Base-by-base conservation (phyloP, 176 grass and related monocot species). In the Eragrostis nindensis region DNA sequence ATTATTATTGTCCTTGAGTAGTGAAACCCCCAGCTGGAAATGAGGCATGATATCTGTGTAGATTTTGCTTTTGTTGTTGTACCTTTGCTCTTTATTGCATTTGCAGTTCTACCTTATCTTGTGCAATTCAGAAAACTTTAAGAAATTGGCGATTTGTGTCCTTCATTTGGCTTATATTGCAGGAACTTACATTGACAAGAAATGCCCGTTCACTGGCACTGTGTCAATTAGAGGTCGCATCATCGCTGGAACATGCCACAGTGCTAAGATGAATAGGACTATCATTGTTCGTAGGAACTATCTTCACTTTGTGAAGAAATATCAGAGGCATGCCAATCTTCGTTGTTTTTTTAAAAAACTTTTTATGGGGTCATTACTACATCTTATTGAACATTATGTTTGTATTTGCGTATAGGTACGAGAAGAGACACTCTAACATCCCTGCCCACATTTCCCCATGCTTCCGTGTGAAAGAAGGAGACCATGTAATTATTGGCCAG, bases 261-360 rank as follows among this genome's bases (percentile, higher is more conserved):
- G 91, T 74, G 90, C 94, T 62, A 97, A 93, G 73, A 97, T 97
- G 94, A 97, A 93, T 77, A 83, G 94, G 38, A 97, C 94, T 16
- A 97, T 97, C 50, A 97, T 93, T 21, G 91, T 97, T 29, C 88
- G 94, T 66, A 91, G 94, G 90, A 91, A 97, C 80, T 97, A 97
- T 53, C 94, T 93, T 21, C 94, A 97, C 69, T 97, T 90, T 44
- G 94, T 97, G 2, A 97, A 93, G 86, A 97, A 97, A 72, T 97
- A 97, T 65, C 91, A 93, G 70, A 97, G 94, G 94, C 72, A 88
- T 82, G 61, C 18, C 18, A 21, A 5, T 54, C 18, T 54, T 54
- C 18, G 17, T 21, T 54, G 18, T 54, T 53, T 19, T 21, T 50
- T 50, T 50, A 50, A n/a, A n/a, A n/a, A n/a, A 17, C 1, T 54